phyloP scores from a whole-genome alignment of 1,284 basidiomycete species.

The Puccinia hordei region DNA sequence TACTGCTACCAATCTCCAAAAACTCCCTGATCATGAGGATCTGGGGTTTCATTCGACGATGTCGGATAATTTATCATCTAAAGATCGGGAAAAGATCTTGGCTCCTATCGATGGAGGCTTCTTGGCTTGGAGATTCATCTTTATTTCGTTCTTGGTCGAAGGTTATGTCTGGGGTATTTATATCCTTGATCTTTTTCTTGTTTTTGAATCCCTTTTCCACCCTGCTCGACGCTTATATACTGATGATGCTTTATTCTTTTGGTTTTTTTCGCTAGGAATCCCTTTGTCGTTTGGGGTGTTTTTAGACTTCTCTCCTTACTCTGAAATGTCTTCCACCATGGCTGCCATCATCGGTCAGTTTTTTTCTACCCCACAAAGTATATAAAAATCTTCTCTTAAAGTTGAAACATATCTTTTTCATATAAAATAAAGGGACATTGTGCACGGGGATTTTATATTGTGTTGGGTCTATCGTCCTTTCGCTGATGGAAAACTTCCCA shows the following conservation, averaged over 20 bases:
- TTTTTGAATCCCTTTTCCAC: too few relatives aligned
- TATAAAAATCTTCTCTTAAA: background rate
- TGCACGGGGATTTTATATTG: constrained; percentile 38
- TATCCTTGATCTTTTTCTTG: too few relatives aligned
- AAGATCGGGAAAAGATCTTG: constrained; percentile 3
- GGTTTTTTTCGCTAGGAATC: constrained; percentile 5
- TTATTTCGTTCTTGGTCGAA: constrained; percentile 36
- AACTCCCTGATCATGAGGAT: background rate
- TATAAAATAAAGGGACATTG: constrained; percentile 18
- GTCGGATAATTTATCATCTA: background rate
- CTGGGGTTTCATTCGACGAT: background rate
- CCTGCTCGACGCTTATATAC: too few relatives aligned
- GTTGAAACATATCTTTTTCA: too few relatives aligned
- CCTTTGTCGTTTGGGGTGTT: constrained; percentile 44
- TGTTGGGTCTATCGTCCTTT: constrained; percentile 21
- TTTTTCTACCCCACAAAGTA: background rate
- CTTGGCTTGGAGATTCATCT: constrained; percentile 34
- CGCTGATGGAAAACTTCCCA: constrained; percentile 24
- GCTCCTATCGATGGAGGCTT: constrained; percentile 27
- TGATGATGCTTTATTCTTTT: background rate
- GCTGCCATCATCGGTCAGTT: constrained; percentile 38
- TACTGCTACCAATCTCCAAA: background rate
- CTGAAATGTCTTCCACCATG: constrained; percentile 26
- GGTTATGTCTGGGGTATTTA: constrained; percentile 41
- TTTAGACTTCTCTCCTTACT: constrained; percentile 34